phyloP scores from a whole-genome alignment of 345 rosid genomes.

The Euphorbia tirucalli region DNA sequence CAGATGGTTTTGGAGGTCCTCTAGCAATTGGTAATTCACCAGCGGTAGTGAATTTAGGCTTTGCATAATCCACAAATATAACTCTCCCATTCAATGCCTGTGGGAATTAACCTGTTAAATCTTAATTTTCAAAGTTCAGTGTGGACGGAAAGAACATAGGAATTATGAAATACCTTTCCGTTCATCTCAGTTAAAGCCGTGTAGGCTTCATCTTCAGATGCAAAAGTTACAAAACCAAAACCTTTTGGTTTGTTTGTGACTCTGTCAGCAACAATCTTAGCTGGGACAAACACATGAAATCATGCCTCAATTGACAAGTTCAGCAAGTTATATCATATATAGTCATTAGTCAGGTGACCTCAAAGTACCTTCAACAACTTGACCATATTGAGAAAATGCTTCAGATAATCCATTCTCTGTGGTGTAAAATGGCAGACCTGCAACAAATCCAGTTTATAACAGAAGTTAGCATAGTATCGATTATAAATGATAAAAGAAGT shows the following conservation, averaged over 20 bases:
- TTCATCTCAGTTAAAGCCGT: constrained; percentile 60
- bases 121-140: background rate
- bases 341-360: background rate
- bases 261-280: constrained; percentile 63
- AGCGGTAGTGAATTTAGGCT: constrained; percentile 35
- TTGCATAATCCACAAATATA: constrained; percentile 70
- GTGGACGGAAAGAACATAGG: background rate
- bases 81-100: constrained; percentile 69
- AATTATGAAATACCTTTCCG: constrained; percentile 50
- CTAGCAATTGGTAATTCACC: constrained; percentile 66
- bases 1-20: constrained; percentile 62
- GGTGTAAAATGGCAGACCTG: constrained; percentile 75
- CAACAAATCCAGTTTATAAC: too few species aligned
- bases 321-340: background rate
- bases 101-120: constrained; percentile 7
- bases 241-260: constrained; percentile 69
- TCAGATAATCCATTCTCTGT: constrained; percentile 62
- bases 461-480: too few species aligned
- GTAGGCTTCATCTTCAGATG: constrained; percentile 68
- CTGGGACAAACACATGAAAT: constrained; percentile 29
- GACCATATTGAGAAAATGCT: constrained; percentile 75
- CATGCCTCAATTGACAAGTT: background rate
- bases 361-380: constrained; percentile 76
- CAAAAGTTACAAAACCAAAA: constrained; percentile 84
- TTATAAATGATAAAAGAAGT: too few species aligned